Percentiles rank a stretch among this genome's conserved stretches.
phyloP scores from a whole-genome alignment of 139 green algal species.

The Micractinium conductrix region DNA sequence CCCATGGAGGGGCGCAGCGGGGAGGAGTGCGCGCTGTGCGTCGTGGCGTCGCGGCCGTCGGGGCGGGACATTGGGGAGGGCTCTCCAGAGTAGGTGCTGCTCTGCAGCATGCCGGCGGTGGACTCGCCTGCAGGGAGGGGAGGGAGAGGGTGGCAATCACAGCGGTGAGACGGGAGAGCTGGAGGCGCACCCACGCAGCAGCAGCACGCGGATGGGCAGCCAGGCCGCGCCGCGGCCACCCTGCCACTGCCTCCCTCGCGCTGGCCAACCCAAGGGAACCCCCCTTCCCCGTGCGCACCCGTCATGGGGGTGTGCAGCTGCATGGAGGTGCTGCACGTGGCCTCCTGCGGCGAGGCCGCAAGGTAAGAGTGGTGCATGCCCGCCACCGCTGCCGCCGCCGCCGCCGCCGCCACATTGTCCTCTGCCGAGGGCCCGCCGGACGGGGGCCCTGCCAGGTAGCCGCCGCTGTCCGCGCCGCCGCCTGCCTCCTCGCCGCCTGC shows the following conservation, averaged over 20 bases:
- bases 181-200: background rate
- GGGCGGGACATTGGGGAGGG: slow-evolving; percentile 13
- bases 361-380: slow-evolving; percentile 10
- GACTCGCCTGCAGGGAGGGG: slow-evolving; percentile 10
- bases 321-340: slow-evolving; percentile 32
- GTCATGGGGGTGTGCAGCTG: slow-evolving; percentile 41
- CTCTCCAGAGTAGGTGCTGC: slow-evolving; percentile 30
- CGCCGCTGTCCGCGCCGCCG: background rate
- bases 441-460: background rate
- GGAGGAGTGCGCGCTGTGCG: slow-evolving; percentile 29
- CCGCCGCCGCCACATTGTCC: slow-evolving; percentile 12
- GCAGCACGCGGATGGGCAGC: background rate
- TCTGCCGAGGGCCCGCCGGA: background rate
- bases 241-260: background rate
- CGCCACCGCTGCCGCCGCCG: slow-evolving; percentile 1
- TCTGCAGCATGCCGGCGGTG: slow-evolving; percentile 27
- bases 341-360: slow-evolving; percentile 17
- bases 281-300: background rate
- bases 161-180: background rate
- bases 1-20: slow-evolving; percentile 36
- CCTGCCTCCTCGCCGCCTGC: background rate
- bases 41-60: background rate
- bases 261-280: background rate
- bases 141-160: too few species aligned
- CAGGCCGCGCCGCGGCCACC: background rate